Conservation (phyloP, 1,284 basidiomycete genomes). For the Trametes versicolor region DNA sequence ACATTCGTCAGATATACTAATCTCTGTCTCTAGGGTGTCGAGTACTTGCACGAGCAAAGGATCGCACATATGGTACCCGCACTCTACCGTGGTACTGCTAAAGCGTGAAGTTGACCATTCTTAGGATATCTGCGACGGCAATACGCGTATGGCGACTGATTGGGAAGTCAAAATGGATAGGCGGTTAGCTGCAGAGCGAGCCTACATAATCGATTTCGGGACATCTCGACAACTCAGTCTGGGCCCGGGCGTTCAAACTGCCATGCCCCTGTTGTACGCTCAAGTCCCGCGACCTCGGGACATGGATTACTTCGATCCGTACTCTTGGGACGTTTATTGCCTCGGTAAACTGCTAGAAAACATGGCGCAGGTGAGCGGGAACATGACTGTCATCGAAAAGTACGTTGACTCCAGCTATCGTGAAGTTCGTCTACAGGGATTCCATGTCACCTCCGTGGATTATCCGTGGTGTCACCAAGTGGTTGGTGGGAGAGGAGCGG, state of each 20-base stretch:
- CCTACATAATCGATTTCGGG: conserved; percentile 12
- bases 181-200: not conserved
- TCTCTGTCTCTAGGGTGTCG: not conserved
- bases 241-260: not conserved
- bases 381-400: not conserved
- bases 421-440: no score
- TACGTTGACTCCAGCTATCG: not conserved
- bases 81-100: not conserved
- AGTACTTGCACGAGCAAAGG: not conserved
- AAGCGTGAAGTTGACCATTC: no score
- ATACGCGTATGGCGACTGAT: not conserved
- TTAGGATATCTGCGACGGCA: conserved; percentile 7
- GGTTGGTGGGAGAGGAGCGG: not conserved
- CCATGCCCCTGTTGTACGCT: not conserved
- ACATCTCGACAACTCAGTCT: not conserved
- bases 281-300: not conserved
- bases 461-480: not conserved
- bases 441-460: not conserved
- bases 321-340: conserved; percentile 16
- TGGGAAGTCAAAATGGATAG: not conserved
- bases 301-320: conserved; percentile 3
- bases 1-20: not conserved
- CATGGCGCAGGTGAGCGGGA: not conserved
- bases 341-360: not conserved
- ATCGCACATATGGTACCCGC: not conserved